Percentiles rank a stretch among this genome's conserved stretches.
phyloP scores from a whole-genome alignment of 2,329 filamentous ascomycete species.

The Pyrenochaeta sp. region DNA sequence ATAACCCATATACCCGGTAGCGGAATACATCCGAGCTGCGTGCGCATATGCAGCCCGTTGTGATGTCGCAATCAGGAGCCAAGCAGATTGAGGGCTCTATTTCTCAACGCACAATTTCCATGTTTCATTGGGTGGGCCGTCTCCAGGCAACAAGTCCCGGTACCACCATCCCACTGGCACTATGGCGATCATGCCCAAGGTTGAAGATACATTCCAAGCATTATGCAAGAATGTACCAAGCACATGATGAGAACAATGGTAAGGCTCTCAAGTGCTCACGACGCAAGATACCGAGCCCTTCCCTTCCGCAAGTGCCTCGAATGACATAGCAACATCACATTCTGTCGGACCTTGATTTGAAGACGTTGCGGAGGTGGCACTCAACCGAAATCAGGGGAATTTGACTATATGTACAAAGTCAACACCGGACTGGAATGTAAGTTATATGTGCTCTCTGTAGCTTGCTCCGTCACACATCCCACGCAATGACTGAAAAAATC shows the following conservation, averaged over 20 bases:
- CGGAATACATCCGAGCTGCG: constrained; percentile 11
- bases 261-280: not conserved
- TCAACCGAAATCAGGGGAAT: not conserved
- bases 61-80: not conserved
- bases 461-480: constrained; percentile 4
- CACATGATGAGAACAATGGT: not conserved
- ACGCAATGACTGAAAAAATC: constrained; percentile 23
- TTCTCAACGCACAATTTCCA: not conserved
- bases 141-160: not conserved
- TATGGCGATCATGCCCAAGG: not conserved
- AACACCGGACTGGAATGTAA: constrained; percentile 7
- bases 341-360: not conserved
- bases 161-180: not conserved
- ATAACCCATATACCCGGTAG: not conserved
- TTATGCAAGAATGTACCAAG: not conserved
- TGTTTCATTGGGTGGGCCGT: not conserved
- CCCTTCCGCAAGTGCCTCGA: constrained; percentile 3
- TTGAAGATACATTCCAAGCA: constrained; percentile 1
- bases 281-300: constrained; percentile 5
- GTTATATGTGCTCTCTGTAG: constrained; percentile 1
- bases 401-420: constrained; percentile 11
- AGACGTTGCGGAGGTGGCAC: not conserved
- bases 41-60: constrained; percentile 1
- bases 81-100: not conserved
- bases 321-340: constrained; percentile 6